Evolutionary conservation across 345 rosid species (phyloP).

Genomic region (Rhodomyrtus tomentosa): DNA sequence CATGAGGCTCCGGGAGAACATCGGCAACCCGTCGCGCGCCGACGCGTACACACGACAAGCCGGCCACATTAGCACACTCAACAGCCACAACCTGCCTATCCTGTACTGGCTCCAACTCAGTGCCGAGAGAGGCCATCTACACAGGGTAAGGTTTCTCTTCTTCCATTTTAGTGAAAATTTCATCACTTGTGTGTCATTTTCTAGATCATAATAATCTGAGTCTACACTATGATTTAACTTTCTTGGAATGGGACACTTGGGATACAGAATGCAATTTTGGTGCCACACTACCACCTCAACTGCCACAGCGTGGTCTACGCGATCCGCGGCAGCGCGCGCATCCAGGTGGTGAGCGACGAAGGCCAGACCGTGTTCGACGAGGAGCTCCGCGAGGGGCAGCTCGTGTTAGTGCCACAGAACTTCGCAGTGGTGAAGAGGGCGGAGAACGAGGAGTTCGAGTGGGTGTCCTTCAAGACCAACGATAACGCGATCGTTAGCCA

Average conservation of each 20-base stretch:
- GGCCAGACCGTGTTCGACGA: conserved; percentile 49
- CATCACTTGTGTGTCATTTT: background rate
- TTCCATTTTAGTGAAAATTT: background rate
- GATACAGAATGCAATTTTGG: conserved; percentile 42
- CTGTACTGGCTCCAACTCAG: conserved; percentile 42
- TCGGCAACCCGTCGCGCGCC: conserved; percentile 45
- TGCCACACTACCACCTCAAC: conserved; percentile 58
- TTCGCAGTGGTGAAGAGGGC: conserved; percentile 41
- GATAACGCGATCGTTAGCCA: conserved; percentile 31
- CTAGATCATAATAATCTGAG: background rate
- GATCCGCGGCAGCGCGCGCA: conserved; percentile 33
- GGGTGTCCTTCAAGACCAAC: conserved; percentile 59
- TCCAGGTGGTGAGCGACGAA: conserved; percentile 48
- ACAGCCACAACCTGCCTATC: conserved; percentile 56
- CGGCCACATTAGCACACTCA: conserved; percentile 42
- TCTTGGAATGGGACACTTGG: background rate
- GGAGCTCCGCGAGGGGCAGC: conserved; percentile 35
- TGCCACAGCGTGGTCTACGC: conserved; percentile 55
- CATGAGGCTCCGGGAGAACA: conserved; percentile 48
- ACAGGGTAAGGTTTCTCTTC: background rate
- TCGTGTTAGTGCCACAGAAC: conserved; percentile 57
- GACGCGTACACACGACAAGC: conserved; percentile 44
- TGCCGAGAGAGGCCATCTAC: conserved; percentile 35
- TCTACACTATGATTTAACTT: background rate
- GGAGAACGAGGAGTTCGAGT: conserved; percentile 41